A percentile compares a stretch with the other conserved stretches of the same genome.
phyloP scores from a whole-genome alignment of 805 yeast genomes.

The Ogataea minuta region DNA sequence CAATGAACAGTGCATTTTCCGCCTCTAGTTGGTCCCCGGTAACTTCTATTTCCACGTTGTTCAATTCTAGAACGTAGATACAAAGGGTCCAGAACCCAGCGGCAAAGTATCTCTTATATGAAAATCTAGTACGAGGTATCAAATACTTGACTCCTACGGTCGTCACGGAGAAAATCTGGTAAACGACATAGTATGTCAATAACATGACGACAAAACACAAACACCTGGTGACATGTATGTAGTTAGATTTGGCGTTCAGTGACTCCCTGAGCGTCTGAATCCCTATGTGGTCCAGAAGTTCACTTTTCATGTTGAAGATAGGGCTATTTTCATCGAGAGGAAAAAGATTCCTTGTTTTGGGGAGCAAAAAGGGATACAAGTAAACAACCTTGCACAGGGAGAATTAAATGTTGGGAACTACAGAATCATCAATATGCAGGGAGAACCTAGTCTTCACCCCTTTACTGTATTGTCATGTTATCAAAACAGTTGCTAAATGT shows the following conservation, averaged over 20 bases:
- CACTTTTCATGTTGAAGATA: conserved; percentile 20
- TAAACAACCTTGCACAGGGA: conserved; percentile 7
- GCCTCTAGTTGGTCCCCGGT: conserved; percentile 43
- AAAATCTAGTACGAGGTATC: conserved; percentile 24
- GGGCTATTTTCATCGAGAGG: conserved; percentile 2
- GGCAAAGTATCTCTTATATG: conserved; percentile 24
- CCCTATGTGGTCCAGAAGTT: conserved; percentile 24
- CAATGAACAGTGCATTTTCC: conserved; percentile 36
- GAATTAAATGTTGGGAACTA: no score
- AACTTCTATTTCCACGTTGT: conserved; percentile 37
- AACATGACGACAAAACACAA: conserved; percentile 23
- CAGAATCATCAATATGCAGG: no score
- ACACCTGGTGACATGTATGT: conserved; percentile 20
- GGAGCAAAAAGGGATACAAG: conserved; percentile 12
- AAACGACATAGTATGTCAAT: conserved; percentile 17
- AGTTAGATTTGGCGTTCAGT: conserved; percentile 9
- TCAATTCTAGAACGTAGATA: conserved; percentile 35
- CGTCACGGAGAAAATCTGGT: conserved; percentile 15
- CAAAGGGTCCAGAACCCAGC: conserved; percentile 36
- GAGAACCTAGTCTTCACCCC: no score
- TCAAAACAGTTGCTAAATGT: no score
- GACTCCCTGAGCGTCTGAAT: conserved; percentile 13
- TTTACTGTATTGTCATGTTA: no score
- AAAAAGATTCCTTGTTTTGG: conserved; percentile 4
- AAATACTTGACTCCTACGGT: conserved; percentile 20